These are phyloP conservation scores for Infundibulicybe gibba DNA, from an alignment of 768 basidiomycete genomes.

Conservation along the genomic window DNA sequence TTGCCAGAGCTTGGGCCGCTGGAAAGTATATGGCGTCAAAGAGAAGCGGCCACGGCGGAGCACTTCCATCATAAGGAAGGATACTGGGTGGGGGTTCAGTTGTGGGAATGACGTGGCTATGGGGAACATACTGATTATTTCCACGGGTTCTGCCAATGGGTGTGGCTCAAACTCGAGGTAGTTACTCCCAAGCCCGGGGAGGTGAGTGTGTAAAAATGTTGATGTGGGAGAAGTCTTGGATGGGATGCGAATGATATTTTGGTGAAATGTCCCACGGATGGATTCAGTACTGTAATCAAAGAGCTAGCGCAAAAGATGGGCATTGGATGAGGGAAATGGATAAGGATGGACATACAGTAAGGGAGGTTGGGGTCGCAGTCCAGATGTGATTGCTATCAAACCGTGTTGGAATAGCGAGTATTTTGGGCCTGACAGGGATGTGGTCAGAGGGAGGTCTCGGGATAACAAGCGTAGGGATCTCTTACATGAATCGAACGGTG, in stretches of 20 bases:
- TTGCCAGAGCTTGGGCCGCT: constrained; percentile 46
- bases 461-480: too few relatives aligned
- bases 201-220: constrained; percentile 41
- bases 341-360: constrained; percentile 36
- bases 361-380: constrained; percentile 51
- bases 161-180: constrained; percentile 56
- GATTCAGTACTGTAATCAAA: constrained; percentile 49
- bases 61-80: constrained; percentile 64
- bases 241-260: constrained; percentile 44
- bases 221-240: constrained; percentile 5
- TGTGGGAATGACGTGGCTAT: neutral
- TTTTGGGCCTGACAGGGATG: constrained; percentile 39
- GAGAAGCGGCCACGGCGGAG: constrained; percentile 56
- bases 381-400: constrained; percentile 60
- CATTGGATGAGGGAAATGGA: neutral
- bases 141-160: constrained; percentile 42
- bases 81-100: constrained; percentile 30
- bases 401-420: constrained; percentile 58
- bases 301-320: constrained; percentile 29
- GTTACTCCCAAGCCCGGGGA: constrained; percentile 51
- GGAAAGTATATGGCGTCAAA: constrained; percentile 44
- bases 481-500: constrained; percentile 52
- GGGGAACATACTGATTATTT: constrained; percentile 44
- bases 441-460: constrained; percentile 2
- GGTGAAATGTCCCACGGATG: constrained; percentile 46